Evolutionary conservation across 805 yeast species (phyloP).

Genomic region (Lachancea meyersii): DNA sequence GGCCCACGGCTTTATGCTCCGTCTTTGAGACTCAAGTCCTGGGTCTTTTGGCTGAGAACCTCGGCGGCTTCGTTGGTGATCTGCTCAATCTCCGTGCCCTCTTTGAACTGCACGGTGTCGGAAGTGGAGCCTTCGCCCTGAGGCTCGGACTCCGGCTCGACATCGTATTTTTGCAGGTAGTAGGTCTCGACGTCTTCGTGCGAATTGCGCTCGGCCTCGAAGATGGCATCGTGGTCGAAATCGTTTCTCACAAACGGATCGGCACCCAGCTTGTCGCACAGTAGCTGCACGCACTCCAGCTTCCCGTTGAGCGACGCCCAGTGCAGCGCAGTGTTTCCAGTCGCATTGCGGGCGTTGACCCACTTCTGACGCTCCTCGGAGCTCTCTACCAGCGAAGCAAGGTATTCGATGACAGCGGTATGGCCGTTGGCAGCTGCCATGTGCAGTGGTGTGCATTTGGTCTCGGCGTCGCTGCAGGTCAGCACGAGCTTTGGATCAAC

Average conservation of each 20-base stretch:
- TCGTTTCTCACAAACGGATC: constrained; percentile 76
- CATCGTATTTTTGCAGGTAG: constrained; percentile 65
- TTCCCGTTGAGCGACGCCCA: constrained; percentile 96
- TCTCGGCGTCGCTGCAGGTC: constrained; percentile 53
- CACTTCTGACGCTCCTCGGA: constrained; percentile 39
- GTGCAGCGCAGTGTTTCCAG: constrained; percentile 91
- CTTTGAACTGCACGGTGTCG: constrained; percentile 37
- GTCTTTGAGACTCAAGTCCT: constrained; percentile 14
- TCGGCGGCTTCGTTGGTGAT: constrained; percentile 45
- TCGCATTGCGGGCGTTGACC: constrained; percentile 54
- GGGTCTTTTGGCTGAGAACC: constrained; percentile 30
- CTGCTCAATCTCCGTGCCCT: constrained; percentile 47
- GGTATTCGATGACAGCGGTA: constrained; percentile 52
- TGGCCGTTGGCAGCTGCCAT: constrained; percentile 97
- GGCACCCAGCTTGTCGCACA: constrained; percentile 70
- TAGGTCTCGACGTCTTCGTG: constrained; percentile 73
- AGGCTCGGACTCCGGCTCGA: constrained; percentile 46
- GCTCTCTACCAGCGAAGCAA: constrained; percentile 43
- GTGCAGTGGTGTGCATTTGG: constrained; percentile 75
- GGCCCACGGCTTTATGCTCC: too few relatives aligned
- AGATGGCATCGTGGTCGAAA: constrained; percentile 76
- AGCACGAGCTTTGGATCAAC: constrained; percentile 40
- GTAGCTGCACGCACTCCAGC: constrained; percentile 55
- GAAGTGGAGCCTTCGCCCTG: constrained; percentile 46
- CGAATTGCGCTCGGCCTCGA: constrained; percentile 78